Base-by-base conservation (phyloP, 306 rosid genomes). In the Nissolia schottii region DNA sequence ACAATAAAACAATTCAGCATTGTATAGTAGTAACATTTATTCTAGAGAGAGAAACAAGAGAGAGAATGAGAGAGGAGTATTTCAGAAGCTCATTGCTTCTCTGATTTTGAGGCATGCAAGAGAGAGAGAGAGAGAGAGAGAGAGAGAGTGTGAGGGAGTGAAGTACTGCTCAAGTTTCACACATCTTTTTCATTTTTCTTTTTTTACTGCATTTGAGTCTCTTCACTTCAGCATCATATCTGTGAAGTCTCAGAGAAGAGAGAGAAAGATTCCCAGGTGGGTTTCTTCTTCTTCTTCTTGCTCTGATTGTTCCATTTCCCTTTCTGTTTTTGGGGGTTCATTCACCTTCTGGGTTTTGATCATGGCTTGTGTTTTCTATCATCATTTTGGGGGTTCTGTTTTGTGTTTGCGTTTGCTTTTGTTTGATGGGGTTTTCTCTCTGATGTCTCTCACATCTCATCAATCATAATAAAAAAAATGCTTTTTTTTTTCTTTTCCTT, bases 61-160 rank as follows among this genome's bases (percentile, higher is more conserved):
- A 65, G 25, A 57, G 57, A 43, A 68, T 4, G 83, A 3, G 49
- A 1, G 79, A 51, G 74, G 79, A 90, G 92, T 88, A 79, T 88
- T 83, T 83, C 88, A 90, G 88, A 92, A 90, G 95, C 91, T 92
- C 90, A 79, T 84, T 85, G 90, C 77, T 87, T 85, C 84, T 87
- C 96, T 92, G 96, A 92, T 89, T 91, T 91, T 92, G 97, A 92
- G 96, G 96, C 84, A 83, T 64, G 84, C 75, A 53, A 73, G 67
- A 51, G 75, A 71, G 79, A 64, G 77, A 67, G 12, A 49, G 64
- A 24, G 57, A 65, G 68, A 62, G 77, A 67, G 67, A 54, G 62
- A 67, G 15, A 55, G 58, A 25, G 57, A 70, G 75, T 49, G 73
- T 57, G 64, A 64, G 70, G n/a, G 71, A 74, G 9, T 81, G n/a